phyloP scores from a whole-genome alignment of 2,329 filamentous ascomycete species.

The Fusarium metavorans region DNA sequence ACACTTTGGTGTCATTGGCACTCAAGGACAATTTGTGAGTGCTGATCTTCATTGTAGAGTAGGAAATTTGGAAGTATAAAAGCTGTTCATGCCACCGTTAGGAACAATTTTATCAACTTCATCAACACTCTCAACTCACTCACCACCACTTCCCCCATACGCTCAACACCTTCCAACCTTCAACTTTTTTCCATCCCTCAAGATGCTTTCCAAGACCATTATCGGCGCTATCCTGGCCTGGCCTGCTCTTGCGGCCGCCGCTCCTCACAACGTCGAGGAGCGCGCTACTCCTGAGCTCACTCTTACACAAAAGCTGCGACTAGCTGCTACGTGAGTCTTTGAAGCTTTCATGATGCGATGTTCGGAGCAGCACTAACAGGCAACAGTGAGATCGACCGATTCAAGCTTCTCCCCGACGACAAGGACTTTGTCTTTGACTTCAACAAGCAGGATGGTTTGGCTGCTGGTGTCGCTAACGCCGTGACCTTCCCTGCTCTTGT shows the following conservation, averaged over 20 bases:
- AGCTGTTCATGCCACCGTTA: neutral
- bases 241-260: constrained; percentile 47
- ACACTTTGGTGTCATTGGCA: neutral
- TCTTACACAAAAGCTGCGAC: constrained; percentile 52
- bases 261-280: constrained; percentile 24
- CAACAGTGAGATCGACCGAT: constrained; percentile 54
- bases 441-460: constrained; percentile 39
- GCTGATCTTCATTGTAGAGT: neutral
- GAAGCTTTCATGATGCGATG: neutral
- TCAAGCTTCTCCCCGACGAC: constrained; percentile 57
- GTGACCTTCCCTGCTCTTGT: constrained; percentile 68
- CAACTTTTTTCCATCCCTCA: neutral
- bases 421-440: constrained; percentile 64
- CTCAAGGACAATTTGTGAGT: too few relatives aligned
- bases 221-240: constrained; percentile 52
- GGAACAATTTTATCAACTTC: neutral
- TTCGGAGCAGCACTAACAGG: constrained; percentile 1
- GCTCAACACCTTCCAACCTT: neutral
- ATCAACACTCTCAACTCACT: neutral
- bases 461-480: constrained; percentile 62
- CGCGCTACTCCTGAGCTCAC: constrained; percentile 38
- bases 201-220: constrained; percentile 17
- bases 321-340: constrained; percentile 52
- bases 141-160: neutral
- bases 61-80: neutral